Evolutionary conservation across 371 early-diverging fungal genomes (phyloP).

Genomic region (Mortierella sp.): DNA sequence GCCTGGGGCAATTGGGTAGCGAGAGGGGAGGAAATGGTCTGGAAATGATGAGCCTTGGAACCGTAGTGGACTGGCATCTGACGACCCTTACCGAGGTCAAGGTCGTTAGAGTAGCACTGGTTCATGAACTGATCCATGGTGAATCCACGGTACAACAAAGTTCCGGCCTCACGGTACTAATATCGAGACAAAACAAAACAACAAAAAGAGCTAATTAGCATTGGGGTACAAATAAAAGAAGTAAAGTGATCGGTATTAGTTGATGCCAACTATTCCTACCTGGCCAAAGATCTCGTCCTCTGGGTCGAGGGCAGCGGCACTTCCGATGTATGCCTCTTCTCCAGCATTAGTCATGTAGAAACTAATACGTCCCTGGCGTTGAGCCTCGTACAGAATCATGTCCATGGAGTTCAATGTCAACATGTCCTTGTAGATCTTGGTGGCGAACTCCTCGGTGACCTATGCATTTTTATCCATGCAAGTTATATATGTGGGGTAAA

Average conservation of each 20-base stretch:
- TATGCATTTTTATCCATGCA: constrained; percentile 30
- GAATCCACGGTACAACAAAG: constrained; percentile 94
- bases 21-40: constrained; percentile 97
- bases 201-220: background rate
- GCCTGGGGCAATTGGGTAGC: constrained; percentile 99
- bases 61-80: constrained; percentile 99
- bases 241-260: background rate
- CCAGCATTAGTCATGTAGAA: constrained; percentile 99
- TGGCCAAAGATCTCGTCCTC: constrained; percentile 94
- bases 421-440: constrained; percentile 92
- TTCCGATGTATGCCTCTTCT: constrained; percentile 96
- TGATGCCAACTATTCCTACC: constrained; percentile 56
- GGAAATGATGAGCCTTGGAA: constrained; percentile 85
- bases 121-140: constrained; percentile 94
- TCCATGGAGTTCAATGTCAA: constrained; percentile 92
- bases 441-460: constrained; percentile 80
- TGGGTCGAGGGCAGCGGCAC: constrained; percentile 87
- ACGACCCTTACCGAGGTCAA: constrained; percentile 94
- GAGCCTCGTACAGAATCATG: constrained; percentile 96
- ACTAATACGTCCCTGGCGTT: constrained; percentile 97
- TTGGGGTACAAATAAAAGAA: background rate
- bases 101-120: constrained; percentile 94
- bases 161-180: constrained; percentile 96
- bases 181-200: background rate
- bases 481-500: background rate